phyloP scores from a whole-genome alignment of 2,329 filamentous ascomycete species.

The Fusarium sp. region DNA sequence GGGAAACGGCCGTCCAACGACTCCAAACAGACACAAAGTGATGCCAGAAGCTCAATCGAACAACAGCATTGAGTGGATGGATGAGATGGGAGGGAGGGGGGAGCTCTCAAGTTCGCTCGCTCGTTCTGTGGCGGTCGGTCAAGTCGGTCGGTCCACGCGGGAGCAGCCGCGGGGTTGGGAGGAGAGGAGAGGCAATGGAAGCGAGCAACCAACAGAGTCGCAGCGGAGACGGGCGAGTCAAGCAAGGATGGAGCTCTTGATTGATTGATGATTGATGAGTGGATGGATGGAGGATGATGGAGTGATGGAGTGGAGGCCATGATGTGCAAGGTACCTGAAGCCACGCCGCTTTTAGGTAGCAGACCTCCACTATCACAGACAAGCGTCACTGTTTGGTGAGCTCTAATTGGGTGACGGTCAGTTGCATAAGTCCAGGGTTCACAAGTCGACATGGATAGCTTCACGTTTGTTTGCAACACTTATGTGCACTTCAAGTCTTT shows the following conservation, averaged over 20 bases:
- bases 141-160: constrained; percentile 36
- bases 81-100: background rate
- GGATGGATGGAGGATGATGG: constrained; percentile 10
- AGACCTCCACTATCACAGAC: background rate
- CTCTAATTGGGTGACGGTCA: background rate
- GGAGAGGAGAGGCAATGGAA: background rate
- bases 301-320: constrained; percentile 2
- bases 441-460: background rate
- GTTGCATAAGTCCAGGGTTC: constrained; percentile 2
- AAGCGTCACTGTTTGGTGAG: background rate
- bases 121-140: constrained; percentile 33
- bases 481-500: background rate
- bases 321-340: constrained; percentile 11
- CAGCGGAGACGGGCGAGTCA: background rate
- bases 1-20: constrained; percentile 3
- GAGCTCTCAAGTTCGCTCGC: constrained; percentile 19
- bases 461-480: background rate
- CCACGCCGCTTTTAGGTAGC: constrained; percentile 14
- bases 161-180: constrained; percentile 32
- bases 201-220: background rate
- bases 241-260: background rate
- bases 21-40: background rate
- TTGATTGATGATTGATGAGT: constrained; percentile 6
- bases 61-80: constrained; percentile 1
- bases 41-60: constrained; percentile 7